Evolutionary conservation across 345 rosid genomes (phyloP).

Genomic region (Mallotus nudiflorus): DNA sequence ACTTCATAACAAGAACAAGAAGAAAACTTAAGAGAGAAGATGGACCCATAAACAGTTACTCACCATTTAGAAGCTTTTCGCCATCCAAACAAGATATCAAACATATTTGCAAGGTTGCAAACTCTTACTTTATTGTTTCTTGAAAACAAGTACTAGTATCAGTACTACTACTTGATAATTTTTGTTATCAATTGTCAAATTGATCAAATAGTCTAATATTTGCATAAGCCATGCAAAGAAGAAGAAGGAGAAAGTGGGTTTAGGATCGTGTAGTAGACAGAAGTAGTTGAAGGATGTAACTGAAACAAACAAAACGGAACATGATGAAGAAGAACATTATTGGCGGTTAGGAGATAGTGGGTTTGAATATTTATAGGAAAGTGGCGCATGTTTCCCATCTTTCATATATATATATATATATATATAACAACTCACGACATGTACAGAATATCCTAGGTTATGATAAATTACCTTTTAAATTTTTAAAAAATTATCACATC

Average conservation of each 20-base stretch:
- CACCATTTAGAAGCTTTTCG: conserved; percentile 81
- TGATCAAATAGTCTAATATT: background rate
- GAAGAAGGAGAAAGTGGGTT: background rate
- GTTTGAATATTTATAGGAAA: conserved; percentile 28
- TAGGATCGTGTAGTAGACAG: background rate
- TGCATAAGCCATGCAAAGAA: background rate
- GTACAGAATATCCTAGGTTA: too few relatives aligned
- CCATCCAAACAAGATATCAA: conserved; percentile 72
- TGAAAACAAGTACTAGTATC: background rate
- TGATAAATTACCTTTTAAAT: too few relatives aligned
- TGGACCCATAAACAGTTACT: too few relatives aligned
- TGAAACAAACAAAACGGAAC: conserved; percentile 14
- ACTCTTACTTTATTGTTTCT: background rate
- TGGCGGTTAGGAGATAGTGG: conserved; percentile 44
- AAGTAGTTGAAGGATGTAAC: conserved; percentile 12
- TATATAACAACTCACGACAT: too few relatives aligned
- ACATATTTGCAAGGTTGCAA: conserved; percentile 43
- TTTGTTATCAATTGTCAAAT: too few relatives aligned
- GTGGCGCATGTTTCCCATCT: conserved; percentile 6
- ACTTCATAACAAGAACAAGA: background rate
- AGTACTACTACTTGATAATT: too few relatives aligned
- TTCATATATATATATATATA: too few relatives aligned
- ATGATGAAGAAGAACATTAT: background rate
- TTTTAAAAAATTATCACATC: too few relatives aligned
- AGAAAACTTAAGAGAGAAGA: background rate